Evolutionary conservation across 2,329 filamentous ascomycete genomes (phyloP).

Genomic region (Sordariomycetes sp.): DNA sequence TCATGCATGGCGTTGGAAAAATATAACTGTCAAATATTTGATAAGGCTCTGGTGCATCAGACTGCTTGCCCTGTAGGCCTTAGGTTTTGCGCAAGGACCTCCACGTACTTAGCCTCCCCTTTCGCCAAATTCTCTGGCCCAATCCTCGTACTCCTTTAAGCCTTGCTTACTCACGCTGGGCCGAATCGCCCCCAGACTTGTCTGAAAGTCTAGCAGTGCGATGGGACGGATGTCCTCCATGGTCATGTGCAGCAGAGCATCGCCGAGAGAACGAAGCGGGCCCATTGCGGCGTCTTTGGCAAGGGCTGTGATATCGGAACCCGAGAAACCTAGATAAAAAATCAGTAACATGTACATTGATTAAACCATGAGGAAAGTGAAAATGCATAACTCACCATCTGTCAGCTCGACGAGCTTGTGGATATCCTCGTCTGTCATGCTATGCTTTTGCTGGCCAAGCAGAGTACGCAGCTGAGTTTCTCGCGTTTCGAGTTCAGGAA

Average conservation of each 20-base stretch:
- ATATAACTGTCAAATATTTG: not conserved
- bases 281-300: slow-evolving; percentile 99
- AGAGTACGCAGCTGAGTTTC: slow-evolving; percentile 70
- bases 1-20: not conserved
- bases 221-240: slow-evolving; percentile 94
- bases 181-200: slow-evolving; percentile 75
- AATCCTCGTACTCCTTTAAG: slow-evolving; percentile 83
- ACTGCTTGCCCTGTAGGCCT: no score
- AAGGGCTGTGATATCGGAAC: slow-evolving; percentile 90
- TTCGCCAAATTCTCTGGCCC: slow-evolving; percentile 90
- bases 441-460: slow-evolving; percentile 80
- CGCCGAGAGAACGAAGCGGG: slow-evolving; percentile 79
- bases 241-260: slow-evolving; percentile 79
- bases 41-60: no score
- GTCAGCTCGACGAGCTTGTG: slow-evolving; percentile 67
- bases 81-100: not conserved
- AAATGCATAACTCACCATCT: slow-evolving; percentile 58
- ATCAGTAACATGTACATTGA: slow-evolving; percentile 1
- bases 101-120: slow-evolving; percentile 55
- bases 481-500: slow-evolving; percentile 78
- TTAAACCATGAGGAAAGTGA: not conserved
- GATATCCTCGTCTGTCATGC: slow-evolving; percentile 63
- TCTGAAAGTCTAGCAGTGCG: slow-evolving; percentile 69
- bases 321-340: slow-evolving; percentile 69
- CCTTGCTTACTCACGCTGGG: slow-evolving; percentile 84